Percentiles rank a stretch among this genome's conserved stretches.
Evolutionary conservation across 176 grass and related monocot genomes (phyloP).

Genomic region (Rhipidocladum racemiflorum): DNA sequence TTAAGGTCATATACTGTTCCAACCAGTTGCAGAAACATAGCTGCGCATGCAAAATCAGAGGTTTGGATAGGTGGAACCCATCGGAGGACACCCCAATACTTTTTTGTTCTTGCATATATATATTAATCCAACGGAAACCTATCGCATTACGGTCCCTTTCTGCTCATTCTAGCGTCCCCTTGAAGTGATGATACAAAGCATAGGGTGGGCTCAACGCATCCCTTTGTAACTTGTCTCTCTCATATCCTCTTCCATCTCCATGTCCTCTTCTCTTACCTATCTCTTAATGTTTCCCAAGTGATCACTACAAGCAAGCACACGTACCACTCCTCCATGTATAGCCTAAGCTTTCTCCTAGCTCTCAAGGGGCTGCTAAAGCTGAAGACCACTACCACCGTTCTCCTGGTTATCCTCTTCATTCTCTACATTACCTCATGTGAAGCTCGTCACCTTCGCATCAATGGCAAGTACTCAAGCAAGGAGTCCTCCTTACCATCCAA

Average conservation of each 20-base stretch:
- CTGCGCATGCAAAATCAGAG: not conserved
- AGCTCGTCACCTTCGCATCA: slow-evolving; percentile 39
- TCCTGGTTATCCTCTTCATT: slow-evolving; percentile 38
- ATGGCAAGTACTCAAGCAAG: slow-evolving; percentile 26
- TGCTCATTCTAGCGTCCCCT: slow-evolving; percentile 11
- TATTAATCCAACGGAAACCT: slow-evolving; percentile 34
- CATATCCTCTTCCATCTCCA: slow-evolving; percentile 1
- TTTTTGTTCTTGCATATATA: slow-evolving; percentile 35
- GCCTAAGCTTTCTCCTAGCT: slow-evolving; percentile 21
- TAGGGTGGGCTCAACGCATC: not conserved
- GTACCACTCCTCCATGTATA: slow-evolving; percentile 36
- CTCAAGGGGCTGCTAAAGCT: slow-evolving; percentile 27
- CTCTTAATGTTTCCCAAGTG: slow-evolving; percentile 27
- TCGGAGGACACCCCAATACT: slow-evolving; percentile 4
- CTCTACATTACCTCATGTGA: slow-evolving; percentile 37
- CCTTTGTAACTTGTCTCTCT: not conserved
- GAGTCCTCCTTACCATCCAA: slow-evolving; percentile 28
- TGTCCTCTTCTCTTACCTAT: slow-evolving; percentile 6
- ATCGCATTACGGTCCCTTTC: not conserved
- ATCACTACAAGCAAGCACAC: slow-evolving; percentile 25
- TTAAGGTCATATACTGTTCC: not conserved
- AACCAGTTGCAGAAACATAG: not conserved
- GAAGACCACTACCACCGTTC: slow-evolving; percentile 29
- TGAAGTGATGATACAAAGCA: not conserved
- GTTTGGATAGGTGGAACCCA: slow-evolving; percentile 8